Conservation (phyloP, 768 basidiomycete species). For the Cystofilobasidium ferigula region DNA sequence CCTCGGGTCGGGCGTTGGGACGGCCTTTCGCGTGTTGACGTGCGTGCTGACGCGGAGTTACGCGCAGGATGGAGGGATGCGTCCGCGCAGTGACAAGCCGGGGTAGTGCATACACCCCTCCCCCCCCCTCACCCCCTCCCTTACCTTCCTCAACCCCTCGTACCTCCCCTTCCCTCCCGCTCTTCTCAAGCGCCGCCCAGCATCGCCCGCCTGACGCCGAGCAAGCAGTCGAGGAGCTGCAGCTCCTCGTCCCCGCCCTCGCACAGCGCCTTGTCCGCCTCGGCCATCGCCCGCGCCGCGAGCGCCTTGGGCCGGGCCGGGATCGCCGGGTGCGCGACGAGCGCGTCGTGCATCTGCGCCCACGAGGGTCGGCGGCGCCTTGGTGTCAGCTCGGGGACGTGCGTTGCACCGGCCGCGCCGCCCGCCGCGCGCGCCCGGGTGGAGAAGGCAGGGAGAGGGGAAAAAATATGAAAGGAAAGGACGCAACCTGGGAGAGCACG, state of each 20-base stretch:
- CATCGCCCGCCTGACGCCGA: constrained; percentile 56
- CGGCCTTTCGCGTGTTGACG: no score
- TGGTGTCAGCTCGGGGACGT: no score
- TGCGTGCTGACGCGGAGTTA: no score
- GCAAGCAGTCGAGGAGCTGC: constrained; percentile 80
- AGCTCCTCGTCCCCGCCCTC: constrained; percentile 97
- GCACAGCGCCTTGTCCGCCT: constrained; percentile 88
- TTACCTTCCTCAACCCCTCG: no score
- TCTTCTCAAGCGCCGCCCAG: constrained; percentile 4
- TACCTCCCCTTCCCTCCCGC: not conserved
- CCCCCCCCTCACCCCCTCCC: no score
- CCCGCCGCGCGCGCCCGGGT: no score
- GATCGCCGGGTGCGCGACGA: constrained; percentile 71
- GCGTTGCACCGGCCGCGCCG: no score
- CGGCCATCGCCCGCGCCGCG: constrained; percentile 74
- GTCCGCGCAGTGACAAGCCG: no score
- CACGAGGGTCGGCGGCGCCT: no score
- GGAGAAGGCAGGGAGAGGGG: not conserved
- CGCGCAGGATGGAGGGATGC: no score
- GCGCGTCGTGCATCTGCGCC: constrained; percentile 78
- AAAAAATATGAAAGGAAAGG: not conserved
- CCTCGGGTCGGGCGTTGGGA: no score
- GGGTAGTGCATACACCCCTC: no score
- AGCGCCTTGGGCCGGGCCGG: constrained; percentile 66
- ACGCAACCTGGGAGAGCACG: constrained; percentile 64